Conservation (phyloP, 208 protist genomes). For the Trypanosoma melophagium region DNA sequence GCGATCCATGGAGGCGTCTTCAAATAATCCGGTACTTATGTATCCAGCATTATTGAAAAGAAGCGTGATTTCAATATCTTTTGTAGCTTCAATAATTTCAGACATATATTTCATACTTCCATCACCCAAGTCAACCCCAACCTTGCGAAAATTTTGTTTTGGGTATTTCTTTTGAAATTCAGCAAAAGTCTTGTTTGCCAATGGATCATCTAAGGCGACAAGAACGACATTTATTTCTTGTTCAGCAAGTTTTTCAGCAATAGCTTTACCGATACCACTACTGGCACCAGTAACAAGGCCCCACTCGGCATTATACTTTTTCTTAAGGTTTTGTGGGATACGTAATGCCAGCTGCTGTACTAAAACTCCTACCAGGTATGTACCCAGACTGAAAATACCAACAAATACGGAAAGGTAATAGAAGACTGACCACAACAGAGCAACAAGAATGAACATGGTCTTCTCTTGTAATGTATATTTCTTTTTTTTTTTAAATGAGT, state of each 20-base stretch:
- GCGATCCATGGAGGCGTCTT: constrained; percentile 75
- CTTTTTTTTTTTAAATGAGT: constrained; percentile 8
- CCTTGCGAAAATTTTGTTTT: constrained; percentile 75
- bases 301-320: constrained; percentile 82
- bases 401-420: constrained; percentile 65
- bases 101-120: constrained; percentile 74
- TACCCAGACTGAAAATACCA: constrained; percentile 75
- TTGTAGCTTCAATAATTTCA: constrained; percentile 63
- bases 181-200: constrained; percentile 72
- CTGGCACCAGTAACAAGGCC: constrained; percentile 93
- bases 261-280: constrained; percentile 95
- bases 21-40: constrained; percentile 89
- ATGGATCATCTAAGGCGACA: constrained; percentile 85
- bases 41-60: constrained; percentile 96
- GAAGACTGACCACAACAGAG: constrained; percentile 54
- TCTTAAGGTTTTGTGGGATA: constrained; percentile 73
- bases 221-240: constrained; percentile 92
- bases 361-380: constrained; percentile 50
- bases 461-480: neutral
- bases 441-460: constrained; percentile 69
- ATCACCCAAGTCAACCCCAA: constrained; percentile 86
- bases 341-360: constrained; percentile 62
- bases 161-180: constrained; percentile 79
- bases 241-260: constrained; percentile 91
- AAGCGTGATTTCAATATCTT: constrained; percentile 69